Conservation (phyloP, 2,329 filamentous ascomycete species). For the Calonectria henricotiae region DNA sequence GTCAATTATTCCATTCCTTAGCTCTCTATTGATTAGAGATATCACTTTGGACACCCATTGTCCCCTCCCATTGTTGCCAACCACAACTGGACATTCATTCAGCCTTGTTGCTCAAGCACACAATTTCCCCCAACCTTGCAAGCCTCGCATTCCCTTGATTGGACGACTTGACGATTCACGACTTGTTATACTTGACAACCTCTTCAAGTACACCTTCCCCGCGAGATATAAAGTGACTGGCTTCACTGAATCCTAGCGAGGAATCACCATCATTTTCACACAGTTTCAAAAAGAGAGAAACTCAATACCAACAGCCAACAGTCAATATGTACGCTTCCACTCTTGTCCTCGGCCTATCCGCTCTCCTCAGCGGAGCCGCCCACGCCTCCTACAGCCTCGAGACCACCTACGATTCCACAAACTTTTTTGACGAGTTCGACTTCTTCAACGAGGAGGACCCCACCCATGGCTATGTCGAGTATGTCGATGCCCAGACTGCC, state of each 20-base stretch:
- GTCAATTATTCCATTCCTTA: constrained; percentile 40
- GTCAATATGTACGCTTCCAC: constrained; percentile 47
- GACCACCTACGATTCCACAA: constrained; percentile 66
- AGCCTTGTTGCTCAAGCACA: constrained; percentile 28
- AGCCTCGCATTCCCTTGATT: constrained; percentile 25
- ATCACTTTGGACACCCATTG: constrained; percentile 24
- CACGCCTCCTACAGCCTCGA: constrained; percentile 63
- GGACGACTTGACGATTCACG: constrained; percentile 28
- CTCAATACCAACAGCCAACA: constrained; percentile 43
- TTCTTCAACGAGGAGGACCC: constrained; percentile 77
- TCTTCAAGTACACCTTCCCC: constrained; percentile 24
- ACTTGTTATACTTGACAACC: constrained; percentile 33
- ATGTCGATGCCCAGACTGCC: constrained; percentile 74
- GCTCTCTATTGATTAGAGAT: constrained; percentile 42
- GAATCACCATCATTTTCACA: constrained; percentile 20
- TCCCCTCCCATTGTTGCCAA: constrained; percentile 32
- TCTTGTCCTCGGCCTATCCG: constrained; percentile 52
- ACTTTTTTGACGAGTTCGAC: constrained; percentile 72
- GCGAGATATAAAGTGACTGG: constrained; percentile 37
- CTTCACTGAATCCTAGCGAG: constrained; percentile 31
- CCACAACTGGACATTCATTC: constrained; percentile 29
- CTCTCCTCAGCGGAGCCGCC: constrained; percentile 52
- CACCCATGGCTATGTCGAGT: constrained; percentile 83
- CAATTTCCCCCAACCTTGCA: constrained; percentile 5
- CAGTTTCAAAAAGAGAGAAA: constrained; percentile 28